These are phyloP conservation scores for Cercospora canescens DNA, from an alignment of 2,329 filamentous ascomycete genomes.

Conservation along the genomic window DNA sequence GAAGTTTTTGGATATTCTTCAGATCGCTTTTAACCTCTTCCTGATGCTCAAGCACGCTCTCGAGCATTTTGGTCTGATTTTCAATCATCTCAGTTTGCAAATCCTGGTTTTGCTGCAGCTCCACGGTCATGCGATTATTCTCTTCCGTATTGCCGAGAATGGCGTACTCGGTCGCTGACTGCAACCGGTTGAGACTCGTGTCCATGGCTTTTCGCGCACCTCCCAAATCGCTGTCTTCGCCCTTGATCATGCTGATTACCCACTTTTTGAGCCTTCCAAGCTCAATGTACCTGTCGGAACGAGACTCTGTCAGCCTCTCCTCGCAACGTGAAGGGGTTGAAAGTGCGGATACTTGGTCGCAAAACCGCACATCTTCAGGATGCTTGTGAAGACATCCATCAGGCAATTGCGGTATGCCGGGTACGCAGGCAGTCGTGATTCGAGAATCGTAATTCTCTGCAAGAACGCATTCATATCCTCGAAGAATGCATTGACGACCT, in stretches of 20 bases:
- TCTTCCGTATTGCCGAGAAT: slow-evolving; percentile 10
- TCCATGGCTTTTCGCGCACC: slow-evolving; percentile 9
- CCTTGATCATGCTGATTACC: slow-evolving; percentile 9
- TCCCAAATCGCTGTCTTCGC: slow-evolving; percentile 6
- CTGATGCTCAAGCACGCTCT: slow-evolving; percentile 3
- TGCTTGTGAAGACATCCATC: slow-evolving; percentile 9
- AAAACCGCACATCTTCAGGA: slow-evolving; percentile 8
- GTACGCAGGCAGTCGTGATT: slow-evolving; percentile 3
- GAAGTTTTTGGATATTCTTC: slow-evolving; percentile 10
- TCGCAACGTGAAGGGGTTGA: not conserved
- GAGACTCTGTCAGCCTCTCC: not conserved
- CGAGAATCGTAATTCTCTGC: slow-evolving; percentile 7
- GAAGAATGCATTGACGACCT: slow-evolving; percentile 9
- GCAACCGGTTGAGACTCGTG: not conserved
- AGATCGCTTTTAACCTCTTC: slow-evolving; percentile 5
- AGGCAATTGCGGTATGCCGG: slow-evolving; percentile 10
- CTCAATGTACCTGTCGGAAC: not conserved
- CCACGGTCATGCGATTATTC: slow-evolving; percentile 5
- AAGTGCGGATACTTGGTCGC: not conserved
- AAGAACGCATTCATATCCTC: slow-evolving; percentile 11
- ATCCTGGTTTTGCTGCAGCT: slow-evolving; percentile 10
- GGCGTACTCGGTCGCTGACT: slow-evolving; percentile 4
- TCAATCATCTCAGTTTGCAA: slow-evolving; percentile 9
- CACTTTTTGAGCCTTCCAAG: slow-evolving; percentile 7
- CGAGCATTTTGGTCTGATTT: slow-evolving; percentile 10